A percentile compares a stretch with the other conserved stretches of the same genome.
phyloP scores from a whole-genome alignment of 2,329 filamentous ascomycete species.

The Xylariomycetidae sp. region DNA sequence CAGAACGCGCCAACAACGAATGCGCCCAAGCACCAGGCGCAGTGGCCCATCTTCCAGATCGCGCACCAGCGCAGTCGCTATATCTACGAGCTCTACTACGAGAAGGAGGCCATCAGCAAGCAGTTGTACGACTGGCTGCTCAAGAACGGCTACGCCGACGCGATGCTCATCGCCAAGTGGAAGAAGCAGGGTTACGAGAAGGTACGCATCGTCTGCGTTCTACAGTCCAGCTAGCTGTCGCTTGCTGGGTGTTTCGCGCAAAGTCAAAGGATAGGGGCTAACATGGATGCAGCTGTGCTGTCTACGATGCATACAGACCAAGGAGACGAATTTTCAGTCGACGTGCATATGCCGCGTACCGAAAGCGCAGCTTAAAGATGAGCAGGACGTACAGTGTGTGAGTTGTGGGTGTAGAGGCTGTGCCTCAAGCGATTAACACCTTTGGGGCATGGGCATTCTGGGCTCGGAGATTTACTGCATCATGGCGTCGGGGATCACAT shows the following conservation, averaged over 20 bases:
- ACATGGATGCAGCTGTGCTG: constrained; percentile 67
- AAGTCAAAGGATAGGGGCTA: constrained; percentile 16
- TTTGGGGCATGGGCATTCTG: constrained; percentile 7
- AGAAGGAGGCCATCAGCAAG: constrained; percentile 92
- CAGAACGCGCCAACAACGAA: constrained; percentile 81
- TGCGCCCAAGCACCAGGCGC: constrained; percentile 78
- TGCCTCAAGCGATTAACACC: constrained; percentile 67
- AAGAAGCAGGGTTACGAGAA: constrained; percentile 99
- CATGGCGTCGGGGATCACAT: constrained; percentile 18
- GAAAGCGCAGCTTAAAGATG: constrained; percentile 80
- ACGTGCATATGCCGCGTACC: constrained; percentile 97
- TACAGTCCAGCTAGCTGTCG: neutral
- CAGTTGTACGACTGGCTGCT: constrained; percentile 91
- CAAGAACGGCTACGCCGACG: constrained; percentile 94
- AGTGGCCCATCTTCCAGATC: constrained; percentile 98
- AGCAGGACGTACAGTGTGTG: constrained; percentile 86
- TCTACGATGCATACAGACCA: constrained; percentile 94
- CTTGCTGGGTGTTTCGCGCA: neutral
- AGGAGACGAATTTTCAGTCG: constrained; percentile 97
- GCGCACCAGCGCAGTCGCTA: constrained; percentile 87
- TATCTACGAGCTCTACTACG: constrained; percentile 96
- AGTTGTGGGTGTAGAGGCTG: constrained; percentile 93
- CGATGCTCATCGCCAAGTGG: constrained; percentile 97
- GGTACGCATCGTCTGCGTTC: constrained; percentile 41
- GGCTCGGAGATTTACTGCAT: constrained; percentile 14